Evolutionary conservation across 305 asterid genomes (phyloP), one percentile per base, ranked within the genome.

Genomic region (Fraxinus floribunda): DNA sequence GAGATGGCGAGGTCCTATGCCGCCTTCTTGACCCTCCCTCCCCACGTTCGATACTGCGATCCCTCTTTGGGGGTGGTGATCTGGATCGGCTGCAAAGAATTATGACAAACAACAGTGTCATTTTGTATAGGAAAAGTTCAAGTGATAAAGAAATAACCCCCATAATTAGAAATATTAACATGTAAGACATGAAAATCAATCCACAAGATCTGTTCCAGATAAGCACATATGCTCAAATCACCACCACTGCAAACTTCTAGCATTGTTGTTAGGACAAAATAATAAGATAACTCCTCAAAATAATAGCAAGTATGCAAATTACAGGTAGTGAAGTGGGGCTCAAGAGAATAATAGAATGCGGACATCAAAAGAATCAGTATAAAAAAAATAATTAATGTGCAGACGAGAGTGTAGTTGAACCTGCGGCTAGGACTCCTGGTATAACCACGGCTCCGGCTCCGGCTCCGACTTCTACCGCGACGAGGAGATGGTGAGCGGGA

Each of bases 401-500:
- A 70, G 76, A 52, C n/a, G 64, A 16, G 22, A 7, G 24, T 16
- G 64, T 3, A 80, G 20, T 70, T 30, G 76, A 41, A 92, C 97
- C 99, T 94, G 93, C 91, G 90, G 85, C 98, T 94, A 60, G 90
- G 95, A 71, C 99, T 93, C 83, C 93, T 90, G 87, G 97, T 94
- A 84, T 91, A 91, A 85, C 98, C 93, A 10, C 22, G 62, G 62
- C 62, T 52, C 62, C 62, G 91, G 30, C 95, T 91, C 76, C 89
- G 88, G 18, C 92, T 90, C 82, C 95, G 9, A 70, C 91, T 39
- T 39, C 11, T 9, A 13, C 75, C 93, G 80, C 91, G 90, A 41
- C 90, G 98, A 81, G 99, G 98, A 80, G 99, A 92, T 5, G 99
- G 99, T 35, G 99, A 93, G 26, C 97, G 90, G 5, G 97, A 96